These are phyloP conservation scores for Nepenthes gracilis DNA, from an alignment of 148 eudicot genomes.

Conservation along the genomic window DNA sequence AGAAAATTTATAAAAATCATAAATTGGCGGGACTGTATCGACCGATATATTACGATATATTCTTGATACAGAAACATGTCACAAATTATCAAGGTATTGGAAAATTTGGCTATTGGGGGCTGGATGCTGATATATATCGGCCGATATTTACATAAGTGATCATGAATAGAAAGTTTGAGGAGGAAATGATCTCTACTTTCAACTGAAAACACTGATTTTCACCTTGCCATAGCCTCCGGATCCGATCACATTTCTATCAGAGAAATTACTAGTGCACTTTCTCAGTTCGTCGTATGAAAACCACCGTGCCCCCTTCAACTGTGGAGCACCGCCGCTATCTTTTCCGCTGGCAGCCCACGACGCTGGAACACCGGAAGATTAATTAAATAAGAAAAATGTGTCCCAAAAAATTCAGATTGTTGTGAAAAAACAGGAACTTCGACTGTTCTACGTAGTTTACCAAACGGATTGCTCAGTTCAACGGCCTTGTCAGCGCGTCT, in stretches of 20 bases:
- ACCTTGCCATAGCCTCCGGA: conserved; percentile 98
- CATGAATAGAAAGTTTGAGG: no score
- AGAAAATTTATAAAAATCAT: no score
- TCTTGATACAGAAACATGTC: no score
- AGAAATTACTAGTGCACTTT: conserved; percentile 70
- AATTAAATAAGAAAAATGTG: neutral
- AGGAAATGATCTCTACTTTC: neutral
- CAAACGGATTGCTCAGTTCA: conserved; percentile 60
- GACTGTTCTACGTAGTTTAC: conserved; percentile 19
- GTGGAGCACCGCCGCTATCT: conserved; percentile 82
- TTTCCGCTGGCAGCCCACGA: conserved; percentile 77
- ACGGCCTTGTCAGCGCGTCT: conserved; percentile 70
- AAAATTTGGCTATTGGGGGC: no score
- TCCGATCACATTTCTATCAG: conserved; percentile 65
- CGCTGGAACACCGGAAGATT: conserved; percentile 18
- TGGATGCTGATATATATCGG: no score
- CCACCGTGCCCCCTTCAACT: conserved; percentile 94
- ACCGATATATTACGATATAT: no score
- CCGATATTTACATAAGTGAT: no score
- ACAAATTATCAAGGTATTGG: no score
- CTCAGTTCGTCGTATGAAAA: conserved; percentile 85
- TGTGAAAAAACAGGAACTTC: neutral
- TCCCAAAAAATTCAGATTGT: no score
- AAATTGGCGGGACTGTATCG: no score
- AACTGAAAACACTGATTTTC: neutral